Conservation (phyloP, 805 yeast species). For the Kodamaea kakaduensis region DNA sequence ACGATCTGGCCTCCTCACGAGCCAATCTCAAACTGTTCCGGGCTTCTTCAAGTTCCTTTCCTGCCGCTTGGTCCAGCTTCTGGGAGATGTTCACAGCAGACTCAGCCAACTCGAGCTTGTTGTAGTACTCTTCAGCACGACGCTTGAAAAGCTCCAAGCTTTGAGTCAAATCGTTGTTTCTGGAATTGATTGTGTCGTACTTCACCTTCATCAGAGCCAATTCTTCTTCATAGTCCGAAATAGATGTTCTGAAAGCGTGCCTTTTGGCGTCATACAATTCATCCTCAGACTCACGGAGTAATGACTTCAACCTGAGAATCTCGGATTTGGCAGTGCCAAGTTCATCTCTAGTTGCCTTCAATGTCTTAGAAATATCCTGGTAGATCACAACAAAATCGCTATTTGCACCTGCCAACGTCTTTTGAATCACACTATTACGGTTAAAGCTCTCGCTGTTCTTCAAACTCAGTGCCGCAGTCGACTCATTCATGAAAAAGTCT, state of each 20-base stretch:
- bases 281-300: slow-evolving; percentile 41
- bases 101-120: slow-evolving; percentile 76
- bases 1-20: slow-evolving; percentile 49
- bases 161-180: slow-evolving; percentile 51
- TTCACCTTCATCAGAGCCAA: slow-evolving; percentile 51
- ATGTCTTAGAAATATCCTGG: slow-evolving; percentile 46
- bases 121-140: slow-evolving; percentile 70
- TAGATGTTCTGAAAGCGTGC: slow-evolving; percentile 36
- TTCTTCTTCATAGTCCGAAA: slow-evolving; percentile 34
- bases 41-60: slow-evolving; percentile 45
- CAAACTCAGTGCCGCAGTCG: slow-evolving; percentile 12
- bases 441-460: slow-evolving; percentile 35
- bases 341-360: slow-evolving; percentile 42
- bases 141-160: slow-evolving; percentile 59
- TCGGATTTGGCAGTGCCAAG: slow-evolving; percentile 39
- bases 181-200: slow-evolving; percentile 52
- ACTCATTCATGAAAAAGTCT: slow-evolving; percentile 17
- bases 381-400: slow-evolving; percentile 48
- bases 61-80: slow-evolving; percentile 54
- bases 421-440: slow-evolving; percentile 19
- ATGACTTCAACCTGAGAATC: slow-evolving; percentile 37
- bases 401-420: slow-evolving; percentile 25
- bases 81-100: slow-evolving; percentile 60
- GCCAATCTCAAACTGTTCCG: slow-evolving; percentile 41
- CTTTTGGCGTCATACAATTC: slow-evolving; percentile 41